phyloP scores from a whole-genome alignment of 129 eudicot species.

The Chrysanthemum lavandulifolium region DNA sequence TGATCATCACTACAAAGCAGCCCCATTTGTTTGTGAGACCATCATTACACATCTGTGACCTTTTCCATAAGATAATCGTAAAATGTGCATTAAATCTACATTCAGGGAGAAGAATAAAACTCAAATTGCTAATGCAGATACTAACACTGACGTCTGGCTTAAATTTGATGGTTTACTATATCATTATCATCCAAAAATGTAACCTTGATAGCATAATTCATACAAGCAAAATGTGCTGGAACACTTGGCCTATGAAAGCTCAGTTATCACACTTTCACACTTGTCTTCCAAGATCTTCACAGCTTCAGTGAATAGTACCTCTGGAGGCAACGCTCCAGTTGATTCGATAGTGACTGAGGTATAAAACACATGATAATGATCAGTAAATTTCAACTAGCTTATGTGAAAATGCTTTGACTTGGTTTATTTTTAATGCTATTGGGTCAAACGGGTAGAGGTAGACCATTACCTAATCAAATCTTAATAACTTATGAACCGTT shows the following conservation, averaged over 20 bases:
- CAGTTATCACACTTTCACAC: conserved; percentile 76
- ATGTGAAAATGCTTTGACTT: neutral
- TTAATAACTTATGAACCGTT: too few species aligned
- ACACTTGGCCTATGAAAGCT: conserved; percentile 57
- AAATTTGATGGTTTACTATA: neutral
- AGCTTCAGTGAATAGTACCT: conserved; percentile 83
- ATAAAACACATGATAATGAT: neutral
- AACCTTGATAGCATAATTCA: conserved; percentile 2
- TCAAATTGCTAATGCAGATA: neutral
- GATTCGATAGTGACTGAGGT: conserved; percentile 75
- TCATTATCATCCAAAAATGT: conserved; percentile 14
- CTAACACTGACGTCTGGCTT: neutral
- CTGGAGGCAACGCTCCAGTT: conserved; percentile 87
- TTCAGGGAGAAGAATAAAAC: neutral
- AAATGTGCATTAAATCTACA: neutral
- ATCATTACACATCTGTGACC: neutral
- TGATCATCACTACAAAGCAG: neutral
- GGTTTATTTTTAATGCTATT: too few species aligned
- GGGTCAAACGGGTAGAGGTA: too few species aligned
- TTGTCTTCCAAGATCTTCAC: conserved; percentile 87
- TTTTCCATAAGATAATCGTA: neutral
- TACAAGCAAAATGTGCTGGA: neutral
- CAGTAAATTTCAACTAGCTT: neutral
- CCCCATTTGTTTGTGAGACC: neutral
- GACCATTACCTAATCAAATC: too few species aligned